Evolutionary conservation across 2,329 filamentous ascomycete species (phyloP).

Genomic region (Fusarium sp.): DNA sequence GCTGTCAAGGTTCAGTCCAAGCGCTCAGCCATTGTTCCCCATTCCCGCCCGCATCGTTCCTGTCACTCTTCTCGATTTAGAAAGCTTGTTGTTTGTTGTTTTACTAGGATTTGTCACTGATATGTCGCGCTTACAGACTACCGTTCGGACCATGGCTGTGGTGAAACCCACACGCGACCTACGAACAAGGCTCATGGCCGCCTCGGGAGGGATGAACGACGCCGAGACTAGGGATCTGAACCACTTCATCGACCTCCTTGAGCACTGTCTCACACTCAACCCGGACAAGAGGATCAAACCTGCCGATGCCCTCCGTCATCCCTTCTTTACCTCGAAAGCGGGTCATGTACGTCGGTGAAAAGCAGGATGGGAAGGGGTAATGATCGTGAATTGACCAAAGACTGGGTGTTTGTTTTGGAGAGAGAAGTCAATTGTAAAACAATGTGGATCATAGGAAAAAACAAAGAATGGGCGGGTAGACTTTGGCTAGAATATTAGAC

Average conservation of each 20-base stretch:
- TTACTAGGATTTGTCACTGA: slow-evolving; percentile 6
- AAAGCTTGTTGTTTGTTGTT: slow-evolving; percentile 4
- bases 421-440: slow-evolving; percentile 12
- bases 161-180: slow-evolving; percentile 82
- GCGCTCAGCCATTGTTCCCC: slow-evolving; percentile 31
- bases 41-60: slow-evolving; percentile 13
- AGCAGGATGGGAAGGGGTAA: too few species aligned
- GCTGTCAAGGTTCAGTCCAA: slow-evolving; percentile 17
- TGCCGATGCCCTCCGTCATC: slow-evolving; percentile 84
- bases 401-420: slow-evolving; percentile 22
- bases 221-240: slow-evolving; percentile 78
- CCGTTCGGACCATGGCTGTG: slow-evolving; percentile 70
- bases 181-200: slow-evolving; percentile 78
- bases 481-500: slow-evolving; percentile 26
- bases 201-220: slow-evolving; percentile 75
- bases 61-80: slow-evolving; percentile 22
- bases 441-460: slow-evolving; percentile 10
- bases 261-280: slow-evolving; percentile 87
- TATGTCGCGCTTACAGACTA: slow-evolving; percentile 58
- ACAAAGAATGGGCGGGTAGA: slow-evolving; percentile 7
- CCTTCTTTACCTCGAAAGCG: slow-evolving; percentile 71
- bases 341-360: slow-evolving; percentile 40
- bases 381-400: slow-evolving; percentile 10
- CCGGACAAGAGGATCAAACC: slow-evolving; percentile 92
- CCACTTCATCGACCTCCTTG: slow-evolving; percentile 84